A percentile compares a stretch with the other conserved stretches of the same genome.
These are phyloP conservation scores for Cordyceps cateniannulata DNA, from an alignment of 2,329 filamentous ascomycete species.

Conservation along the genomic window DNA sequence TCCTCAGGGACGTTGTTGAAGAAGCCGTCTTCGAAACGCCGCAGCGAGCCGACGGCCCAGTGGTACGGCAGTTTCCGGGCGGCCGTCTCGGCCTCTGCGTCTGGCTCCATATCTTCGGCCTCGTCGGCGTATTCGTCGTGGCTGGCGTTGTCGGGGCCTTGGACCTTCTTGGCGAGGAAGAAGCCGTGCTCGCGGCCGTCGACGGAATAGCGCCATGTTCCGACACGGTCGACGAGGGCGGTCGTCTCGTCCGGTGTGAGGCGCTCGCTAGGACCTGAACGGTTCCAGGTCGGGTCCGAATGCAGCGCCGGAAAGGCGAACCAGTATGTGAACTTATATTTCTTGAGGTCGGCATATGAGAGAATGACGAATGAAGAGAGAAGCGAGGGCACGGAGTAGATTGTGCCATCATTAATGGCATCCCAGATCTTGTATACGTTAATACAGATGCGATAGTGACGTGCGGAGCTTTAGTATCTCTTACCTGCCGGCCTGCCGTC, in stretches of 20 bases:
- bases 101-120: constrained; percentile 27
- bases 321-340: constrained; percentile 97
- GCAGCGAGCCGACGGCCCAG: constrained; percentile 74
- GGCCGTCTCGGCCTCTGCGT: constrained; percentile 44
- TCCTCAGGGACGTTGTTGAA: constrained; percentile 66
- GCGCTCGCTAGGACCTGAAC: constrained; percentile 45
- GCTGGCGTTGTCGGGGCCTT: constrained; percentile 26
- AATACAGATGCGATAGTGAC: neutral
- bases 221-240: constrained; percentile 71
- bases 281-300: constrained; percentile 77
- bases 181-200: constrained; percentile 87
- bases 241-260: constrained; percentile 67
- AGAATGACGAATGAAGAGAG: constrained; percentile 84
- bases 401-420: constrained; percentile 91
- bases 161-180: constrained; percentile 81
- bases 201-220: constrained; percentile 78
- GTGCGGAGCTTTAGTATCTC: constrained; percentile 15
- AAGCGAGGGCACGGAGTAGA: constrained; percentile 89
- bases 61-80: constrained; percentile 50
- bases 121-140: constrained; percentile 5
- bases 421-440: constrained; percentile 75
- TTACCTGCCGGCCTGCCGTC: constrained; percentile 70
- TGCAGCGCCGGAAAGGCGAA: constrained; percentile 93
- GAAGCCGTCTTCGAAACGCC: constrained; percentile 78
- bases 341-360: constrained; percentile 93